Evolutionary conservation across 257 asterid species (phyloP).

Genomic region (Nicotiana attenuata): DNA sequence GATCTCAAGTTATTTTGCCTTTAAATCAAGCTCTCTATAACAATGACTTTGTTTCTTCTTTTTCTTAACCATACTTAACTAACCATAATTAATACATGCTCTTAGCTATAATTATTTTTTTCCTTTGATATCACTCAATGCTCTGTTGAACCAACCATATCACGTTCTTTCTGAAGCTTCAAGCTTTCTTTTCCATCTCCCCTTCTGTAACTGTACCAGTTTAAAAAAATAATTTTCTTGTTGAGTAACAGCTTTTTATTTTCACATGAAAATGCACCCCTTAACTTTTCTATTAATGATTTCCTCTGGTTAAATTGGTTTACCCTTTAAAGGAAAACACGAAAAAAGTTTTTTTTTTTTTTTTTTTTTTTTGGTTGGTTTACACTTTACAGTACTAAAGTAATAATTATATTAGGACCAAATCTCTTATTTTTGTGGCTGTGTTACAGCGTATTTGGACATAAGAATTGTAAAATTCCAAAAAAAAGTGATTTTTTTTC

Average conservation of each 20-base stretch:
- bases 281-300: background rate
- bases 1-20: slow-evolving; percentile 24
- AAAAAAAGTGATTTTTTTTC: too few relatives aligned
- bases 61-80: background rate
- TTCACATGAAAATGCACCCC: slow-evolving; percentile 8
- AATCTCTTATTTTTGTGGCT: too few relatives aligned
- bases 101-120: slow-evolving; percentile 21
- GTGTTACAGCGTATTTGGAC: too few relatives aligned
- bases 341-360: background rate
- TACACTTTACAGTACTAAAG: too few relatives aligned
- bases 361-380: too few relatives aligned
- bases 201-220: background rate
- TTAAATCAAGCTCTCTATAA: slow-evolving; percentile 14
- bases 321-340: background rate
- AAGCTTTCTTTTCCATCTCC: slow-evolving; percentile 21
- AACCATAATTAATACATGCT: background rate
- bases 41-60: background rate
- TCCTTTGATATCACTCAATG: slow-evolving; percentile 38
- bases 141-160: slow-evolving; percentile 16
- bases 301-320: slow-evolving; percentile 2
- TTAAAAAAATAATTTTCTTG: background rate
- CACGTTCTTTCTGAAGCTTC: slow-evolving; percentile 41
- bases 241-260: background rate
- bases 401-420: too few relatives aligned
- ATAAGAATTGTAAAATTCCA: too few relatives aligned